Evolutionary conservation across 306 rosid species (phyloP), one percentile per base, ranked within the genome.

Genomic region (Malus orientalis): DNA sequence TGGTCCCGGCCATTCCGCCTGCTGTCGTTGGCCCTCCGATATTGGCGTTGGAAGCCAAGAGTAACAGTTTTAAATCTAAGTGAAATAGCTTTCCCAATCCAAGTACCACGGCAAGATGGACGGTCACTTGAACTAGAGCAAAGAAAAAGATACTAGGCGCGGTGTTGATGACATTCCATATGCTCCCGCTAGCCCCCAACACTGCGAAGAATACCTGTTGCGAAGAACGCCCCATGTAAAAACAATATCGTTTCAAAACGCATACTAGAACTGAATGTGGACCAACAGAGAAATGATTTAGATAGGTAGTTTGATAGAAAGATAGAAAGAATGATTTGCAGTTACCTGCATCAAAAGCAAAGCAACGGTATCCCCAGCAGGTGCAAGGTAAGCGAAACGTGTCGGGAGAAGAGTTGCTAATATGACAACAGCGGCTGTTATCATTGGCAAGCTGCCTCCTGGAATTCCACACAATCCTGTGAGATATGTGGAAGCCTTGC

Each of bases 21-120:
- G 98, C 91, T 23, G 96, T 93, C 44, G 98, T 93, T 1, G 94
- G 97, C 69, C 94, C 93, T 60, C 96, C 96, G 42, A 93, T 75
- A 15, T 87, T 90, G 82, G 97, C 97, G 82, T 92, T 92, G 36
- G 97, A 93, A 69, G 96, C 93, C 80, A 90, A 44, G 65, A 90
- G 90, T 70, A 85, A 53, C 42, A 87, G 73, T 84, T 87, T 90
- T 36, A 93, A 76, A 73, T 93, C 94, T 27, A 90, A 74, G 27
- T 73, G 74, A 61, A 93, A 86, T 25, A 90, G 78, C 78, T 80
- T 90, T 23, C 96, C 96, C 47, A 89, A 69, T 45, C 89, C 89
- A 27, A 89, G 88, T 40, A 90, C 81, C 32, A 87, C 47, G 4
- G 68, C 84, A 66, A 93, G 89, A 87, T 89, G 93, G n/a, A 87